Percentiles rank a stretch among this genome's conserved stretches.
phyloP scores from a whole-genome alignment of 139 green algal species.

The Ostreobium quekettii region DNA sequence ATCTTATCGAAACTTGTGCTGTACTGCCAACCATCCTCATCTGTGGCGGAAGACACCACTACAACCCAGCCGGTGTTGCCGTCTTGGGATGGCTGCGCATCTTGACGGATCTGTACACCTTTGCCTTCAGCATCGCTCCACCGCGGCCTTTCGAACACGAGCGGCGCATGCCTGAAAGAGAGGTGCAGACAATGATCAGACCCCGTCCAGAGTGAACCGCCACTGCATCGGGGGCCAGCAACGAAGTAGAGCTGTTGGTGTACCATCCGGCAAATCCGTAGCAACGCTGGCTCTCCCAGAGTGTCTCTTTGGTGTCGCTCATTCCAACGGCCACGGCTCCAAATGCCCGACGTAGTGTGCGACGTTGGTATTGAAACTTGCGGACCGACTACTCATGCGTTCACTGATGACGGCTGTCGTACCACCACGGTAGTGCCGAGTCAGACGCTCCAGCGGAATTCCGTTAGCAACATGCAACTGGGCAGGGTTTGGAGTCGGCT shows the following conservation, averaged over 20 bases:
- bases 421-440: too few relatives aligned
- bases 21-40: conserved; percentile 53
- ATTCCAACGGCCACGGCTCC: too few relatives aligned
- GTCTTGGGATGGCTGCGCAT: too few relatives aligned
- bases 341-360: too few relatives aligned
- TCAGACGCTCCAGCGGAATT: too few relatives aligned
- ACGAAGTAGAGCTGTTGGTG: background rate
- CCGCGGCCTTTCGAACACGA: background rate
- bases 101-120: background rate
- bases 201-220: background rate
- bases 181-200: background rate
- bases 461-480: too few relatives aligned
- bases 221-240: background rate
- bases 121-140: background rate
- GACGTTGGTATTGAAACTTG: too few relatives aligned
- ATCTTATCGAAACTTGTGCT: conserved; percentile 36
- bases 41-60: conserved; percentile 35
- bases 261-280: conserved; percentile 9
- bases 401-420: too few relatives aligned
- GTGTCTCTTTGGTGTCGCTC: too few relatives aligned
- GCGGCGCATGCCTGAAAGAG: too few relatives aligned
- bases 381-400: too few relatives aligned
- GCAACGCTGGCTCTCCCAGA: conserved; percentile 10
- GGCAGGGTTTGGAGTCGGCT: too few relatives aligned
- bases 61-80: conserved; percentile 35